Conservation (phyloP, 352 stramenopile genomes). For the Globisporangium lucens region DNA sequence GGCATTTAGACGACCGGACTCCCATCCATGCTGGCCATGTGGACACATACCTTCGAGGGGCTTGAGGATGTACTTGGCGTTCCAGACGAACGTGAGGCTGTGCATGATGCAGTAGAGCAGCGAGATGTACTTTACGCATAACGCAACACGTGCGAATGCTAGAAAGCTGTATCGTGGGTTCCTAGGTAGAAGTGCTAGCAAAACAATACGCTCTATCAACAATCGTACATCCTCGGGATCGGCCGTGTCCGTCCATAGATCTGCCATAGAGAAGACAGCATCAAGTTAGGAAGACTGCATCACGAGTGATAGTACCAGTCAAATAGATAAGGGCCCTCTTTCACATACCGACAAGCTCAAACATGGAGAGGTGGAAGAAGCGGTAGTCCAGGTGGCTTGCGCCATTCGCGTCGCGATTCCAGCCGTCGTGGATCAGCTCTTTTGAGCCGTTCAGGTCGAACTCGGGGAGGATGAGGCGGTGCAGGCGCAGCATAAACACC, state of each 20-base stretch:
- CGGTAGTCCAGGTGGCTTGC: conserved; percentile 55
- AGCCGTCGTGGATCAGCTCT: conserved; percentile 66
- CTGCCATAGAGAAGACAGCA: conserved; percentile 9
- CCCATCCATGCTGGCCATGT: too few relatives aligned
- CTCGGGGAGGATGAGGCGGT: conserved; percentile 72
- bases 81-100: conserved; percentile 50
- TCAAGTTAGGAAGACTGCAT: background rate
- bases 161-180: background rate
- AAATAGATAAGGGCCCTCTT: background rate
- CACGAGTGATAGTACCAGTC: background rate
- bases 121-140: conserved; percentile 56
- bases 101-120: conserved; percentile 77
- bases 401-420: conserved; percentile 51
- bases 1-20: too few relatives aligned
- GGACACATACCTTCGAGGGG: conserved; percentile 36
- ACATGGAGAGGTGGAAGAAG: conserved; percentile 82
- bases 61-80: conserved; percentile 47
- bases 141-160: background rate
- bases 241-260: conserved; percentile 68
- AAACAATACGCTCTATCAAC: conserved; percentile 9
- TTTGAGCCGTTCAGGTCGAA: conserved; percentile 67
- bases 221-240: conserved; percentile 51
- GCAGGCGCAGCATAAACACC: conserved; percentile 66
- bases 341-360: conserved; percentile 67
- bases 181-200: background rate